phyloP scores from a whole-genome alignment of 2,329 filamentous ascomycete species.

The Colletotrichum salicis region DNA sequence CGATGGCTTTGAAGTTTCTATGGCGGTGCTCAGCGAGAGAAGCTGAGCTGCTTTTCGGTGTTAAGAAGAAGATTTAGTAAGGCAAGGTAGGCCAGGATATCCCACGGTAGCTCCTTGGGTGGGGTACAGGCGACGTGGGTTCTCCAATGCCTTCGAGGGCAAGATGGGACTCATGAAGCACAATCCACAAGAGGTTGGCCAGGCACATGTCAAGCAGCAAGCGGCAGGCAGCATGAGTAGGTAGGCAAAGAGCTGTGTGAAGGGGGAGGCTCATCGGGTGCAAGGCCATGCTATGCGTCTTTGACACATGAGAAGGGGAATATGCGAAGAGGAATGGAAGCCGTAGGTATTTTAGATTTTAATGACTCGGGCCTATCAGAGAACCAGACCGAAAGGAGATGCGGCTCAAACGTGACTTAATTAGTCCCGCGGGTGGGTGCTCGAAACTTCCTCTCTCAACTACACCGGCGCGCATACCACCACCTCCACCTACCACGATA shows the following conservation, averaged over 20 bases:
- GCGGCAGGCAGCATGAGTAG: neutral
- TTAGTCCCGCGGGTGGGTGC: slow-evolving; percentile 34
- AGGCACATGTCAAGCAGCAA: neutral
- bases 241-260: neutral
- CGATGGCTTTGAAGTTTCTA: neutral
- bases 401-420: slow-evolving; percentile 37
- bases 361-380: slow-evolving; percentile 38
- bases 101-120: slow-evolving; percentile 13
- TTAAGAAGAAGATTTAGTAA: slow-evolving; percentile 19
- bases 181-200: slow-evolving; percentile 3
- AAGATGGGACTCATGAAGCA: slow-evolving; percentile 3
- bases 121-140: slow-evolving; percentile 27
- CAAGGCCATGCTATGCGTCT: neutral
- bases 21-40: neutral
- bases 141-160: slow-evolving; percentile 22
- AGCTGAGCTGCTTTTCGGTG: neutral
- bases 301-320: neutral
- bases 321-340: neutral
- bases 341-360: slow-evolving; percentile 28
- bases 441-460: slow-evolving; percentile 34
- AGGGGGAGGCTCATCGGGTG: neutral
- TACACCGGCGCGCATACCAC: slow-evolving; percentile 27
- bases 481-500: slow-evolving; percentile 42
- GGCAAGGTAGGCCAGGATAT: slow-evolving; percentile 16
- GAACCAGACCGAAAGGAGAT: slow-evolving; percentile 27